Base-by-base conservation (phyloP, 2,329 filamentous ascomycete genomes). In the Clonostachys chloroleuca region DNA sequence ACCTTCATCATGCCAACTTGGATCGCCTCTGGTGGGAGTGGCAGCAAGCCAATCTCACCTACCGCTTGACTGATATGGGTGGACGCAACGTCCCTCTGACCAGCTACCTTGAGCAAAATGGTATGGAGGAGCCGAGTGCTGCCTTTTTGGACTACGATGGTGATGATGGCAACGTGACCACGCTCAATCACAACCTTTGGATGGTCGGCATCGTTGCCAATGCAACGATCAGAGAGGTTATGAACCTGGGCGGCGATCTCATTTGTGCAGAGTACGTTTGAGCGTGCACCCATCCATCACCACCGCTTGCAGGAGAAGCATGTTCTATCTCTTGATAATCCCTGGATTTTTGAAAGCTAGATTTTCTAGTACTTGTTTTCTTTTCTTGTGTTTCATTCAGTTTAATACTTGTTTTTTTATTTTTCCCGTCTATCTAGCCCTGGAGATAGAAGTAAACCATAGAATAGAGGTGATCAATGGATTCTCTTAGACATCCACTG, bases 201-300 rank as follows among this genome's bases (percentile, higher is more conserved):
- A 18, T 18, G 14, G 36, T 18, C 10, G 36, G 17, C 12, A n/a
- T 39, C 18, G 51, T 51, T 9, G 64, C 61, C 58, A 70, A 73
- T 5, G 69, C 67, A 34, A 63, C 49, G 3, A 49, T 56, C 20
- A 41, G 30, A 20, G 54, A 55, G 17, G 44, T 56, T 12, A 56
- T 55, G 53, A 53, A 56, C 36, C n/a, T 56, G 3, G 43, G 50
- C 5, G 43, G 51, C 6, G 49, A 52, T 16, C 39, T 50, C 6
- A 47, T 49, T 18, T 55, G 54, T 42, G 49, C 49, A 24, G 54
- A 56, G 40, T 55, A 56, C 18, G 30, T 56, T 17, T 54, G 24
- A 30, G 24, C 24, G 24, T 10, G 9, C 24, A 4, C 24, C 24
- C 10, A 5, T 30, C 8, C 24, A 30, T 10, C 24, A 9, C 9